phyloP scores from a whole-genome alignment of 495 filamentous ascomycete species.

The Penicillium macrosclerotiorum region DNA sequence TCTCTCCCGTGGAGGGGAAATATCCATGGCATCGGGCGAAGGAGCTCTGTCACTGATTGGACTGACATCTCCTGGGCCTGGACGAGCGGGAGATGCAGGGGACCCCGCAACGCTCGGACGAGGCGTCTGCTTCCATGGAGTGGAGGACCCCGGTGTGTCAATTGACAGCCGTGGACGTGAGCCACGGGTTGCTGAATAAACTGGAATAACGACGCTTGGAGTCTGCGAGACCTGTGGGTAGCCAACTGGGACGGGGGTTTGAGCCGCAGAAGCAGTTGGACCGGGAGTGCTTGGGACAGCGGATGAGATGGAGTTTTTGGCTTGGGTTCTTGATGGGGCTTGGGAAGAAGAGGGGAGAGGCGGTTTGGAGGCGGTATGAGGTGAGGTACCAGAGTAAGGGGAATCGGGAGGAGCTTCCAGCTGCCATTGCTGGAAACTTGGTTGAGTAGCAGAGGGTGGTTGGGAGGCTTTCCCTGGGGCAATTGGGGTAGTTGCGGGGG shows the following conservation, averaged over 20 bases:
- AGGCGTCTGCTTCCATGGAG: conserved; percentile 49
- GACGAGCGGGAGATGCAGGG: conserved; percentile 45
- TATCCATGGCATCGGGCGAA: conserved; percentile 39
- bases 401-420: conserved; percentile 37
- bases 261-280: conserved; percentile 16
- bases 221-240: conserved; percentile 27
- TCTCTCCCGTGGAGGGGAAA: conserved; percentile 32
- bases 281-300: conserved; percentile 32
- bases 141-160: conserved; percentile 44
- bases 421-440: conserved; percentile 44
- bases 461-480: conserved; percentile 20
- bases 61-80: conserved; percentile 50
- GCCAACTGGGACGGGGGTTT: conserved; percentile 26
- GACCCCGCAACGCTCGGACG: conserved; percentile 38
- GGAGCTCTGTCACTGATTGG: conserved; percentile 51
- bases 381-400: conserved; percentile 33
- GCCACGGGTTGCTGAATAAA: conserved; percentile 25
- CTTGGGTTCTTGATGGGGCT: conserved; percentile 1
- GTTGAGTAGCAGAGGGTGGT: conserved; percentile 25
- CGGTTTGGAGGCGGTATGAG: conserved; percentile 15
- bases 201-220: conserved; percentile 25
- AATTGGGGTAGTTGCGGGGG: conserved; percentile 13
- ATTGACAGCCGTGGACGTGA: conserved; percentile 40
- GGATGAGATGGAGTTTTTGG: conserved; percentile 13
- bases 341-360: conserved; percentile 21